Evolutionary conservation across 805 yeast species (phyloP).

Genomic region (Kazachstania psychrophila): DNA sequence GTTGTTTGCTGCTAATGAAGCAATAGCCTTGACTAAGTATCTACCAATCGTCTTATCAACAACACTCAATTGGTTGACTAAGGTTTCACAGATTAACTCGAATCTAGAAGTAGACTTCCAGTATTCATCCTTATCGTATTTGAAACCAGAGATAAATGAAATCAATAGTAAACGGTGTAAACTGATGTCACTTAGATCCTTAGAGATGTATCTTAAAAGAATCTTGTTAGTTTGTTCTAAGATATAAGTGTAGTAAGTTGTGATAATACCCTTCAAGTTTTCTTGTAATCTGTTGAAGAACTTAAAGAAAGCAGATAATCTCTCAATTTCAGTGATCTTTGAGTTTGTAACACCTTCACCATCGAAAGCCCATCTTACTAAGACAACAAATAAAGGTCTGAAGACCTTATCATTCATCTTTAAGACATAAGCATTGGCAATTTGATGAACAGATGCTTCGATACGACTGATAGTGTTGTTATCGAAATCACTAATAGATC

Average conservation of each 20-base stretch:
- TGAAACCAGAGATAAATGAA: conserved; percentile 72
- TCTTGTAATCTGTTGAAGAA: conserved; percentile 81
- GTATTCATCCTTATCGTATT: conserved; percentile 85
- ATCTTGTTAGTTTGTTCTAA: conserved; percentile 60
- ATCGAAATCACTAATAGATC: conserved; percentile 51
- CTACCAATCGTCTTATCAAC: conserved; percentile 72
- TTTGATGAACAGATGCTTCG: conserved; percentile 64
- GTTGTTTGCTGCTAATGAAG: conserved; percentile 63
- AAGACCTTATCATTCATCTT: conserved; percentile 89
- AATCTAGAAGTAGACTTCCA: conserved; percentile 88
- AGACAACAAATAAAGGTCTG: conserved; percentile 80
- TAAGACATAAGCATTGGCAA: conserved; percentile 72
- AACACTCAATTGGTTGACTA: conserved; percentile 55
- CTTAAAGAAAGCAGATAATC: conserved; percentile 69
- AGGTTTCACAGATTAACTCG: conserved; percentile 53
- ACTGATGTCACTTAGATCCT: conserved; percentile 39
- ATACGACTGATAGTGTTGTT: conserved; percentile 69
- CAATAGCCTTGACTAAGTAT: conserved; percentile 68
- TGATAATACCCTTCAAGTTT: conserved; percentile 74
- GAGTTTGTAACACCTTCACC: conserved; percentile 57
- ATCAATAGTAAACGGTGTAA: conserved; percentile 66
- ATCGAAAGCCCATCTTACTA: conserved; percentile 86
- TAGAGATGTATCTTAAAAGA: conserved; percentile 40
- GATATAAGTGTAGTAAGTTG: conserved; percentile 78
- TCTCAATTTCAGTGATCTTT: conserved; percentile 40